phyloP scores from a whole-genome alignment of 2,329 filamentous ascomycete species.

The Neoscytalidium dimidiatum region DNA sequence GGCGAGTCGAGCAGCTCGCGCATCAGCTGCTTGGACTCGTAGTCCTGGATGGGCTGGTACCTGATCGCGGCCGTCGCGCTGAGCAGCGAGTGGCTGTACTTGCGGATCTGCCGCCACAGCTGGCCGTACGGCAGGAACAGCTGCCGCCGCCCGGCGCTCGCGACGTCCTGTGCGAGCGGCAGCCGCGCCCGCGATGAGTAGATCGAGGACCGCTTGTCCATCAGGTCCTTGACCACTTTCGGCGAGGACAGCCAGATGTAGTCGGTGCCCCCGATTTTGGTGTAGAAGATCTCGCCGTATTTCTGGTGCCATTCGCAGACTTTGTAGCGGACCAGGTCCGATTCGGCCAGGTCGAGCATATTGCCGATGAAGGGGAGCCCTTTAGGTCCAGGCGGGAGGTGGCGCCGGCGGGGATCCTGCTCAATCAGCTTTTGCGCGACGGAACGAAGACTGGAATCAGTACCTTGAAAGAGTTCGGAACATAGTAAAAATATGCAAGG shows the following conservation, averaged over 20 bases:
- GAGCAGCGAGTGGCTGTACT: constrained; percentile 40
- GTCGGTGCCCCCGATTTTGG: constrained; percentile 48
- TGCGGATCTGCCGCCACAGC: constrained; percentile 43
- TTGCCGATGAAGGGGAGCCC: constrained; percentile 45
- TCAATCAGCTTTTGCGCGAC: background rate
- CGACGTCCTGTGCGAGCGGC: constrained; percentile 42
- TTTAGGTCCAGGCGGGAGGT: constrained; percentile 41
- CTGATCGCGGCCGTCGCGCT: constrained; percentile 39
- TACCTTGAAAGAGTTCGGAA: constrained; percentile 35
- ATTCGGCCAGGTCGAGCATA: constrained; percentile 39
- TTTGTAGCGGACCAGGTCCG: constrained; percentile 34
- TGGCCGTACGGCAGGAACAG: constrained; percentile 44
- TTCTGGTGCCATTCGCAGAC: constrained; percentile 40
- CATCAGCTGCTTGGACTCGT: constrained; percentile 48
- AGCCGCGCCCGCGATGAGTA: constrained; percentile 41
- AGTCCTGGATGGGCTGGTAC: constrained; percentile 49
- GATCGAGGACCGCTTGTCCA: constrained; percentile 42
- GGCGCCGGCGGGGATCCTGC: constrained; percentile 33
- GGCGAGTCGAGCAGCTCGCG: constrained; percentile 41
- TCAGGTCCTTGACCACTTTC: constrained; percentile 46
- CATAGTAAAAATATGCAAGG: constrained; percentile 30
- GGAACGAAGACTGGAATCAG: background rate
- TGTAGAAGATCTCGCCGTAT: constrained; percentile 49
- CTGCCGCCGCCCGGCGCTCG: constrained; percentile 44
- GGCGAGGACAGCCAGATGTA: constrained; percentile 51